Percentiles rank a stretch among this genome's conserved stretches.
These are phyloP conservation scores for Lathyrus tuberosus DNA, from an alignment of 306 rosid genomes.

Conservation along the genomic window DNA sequence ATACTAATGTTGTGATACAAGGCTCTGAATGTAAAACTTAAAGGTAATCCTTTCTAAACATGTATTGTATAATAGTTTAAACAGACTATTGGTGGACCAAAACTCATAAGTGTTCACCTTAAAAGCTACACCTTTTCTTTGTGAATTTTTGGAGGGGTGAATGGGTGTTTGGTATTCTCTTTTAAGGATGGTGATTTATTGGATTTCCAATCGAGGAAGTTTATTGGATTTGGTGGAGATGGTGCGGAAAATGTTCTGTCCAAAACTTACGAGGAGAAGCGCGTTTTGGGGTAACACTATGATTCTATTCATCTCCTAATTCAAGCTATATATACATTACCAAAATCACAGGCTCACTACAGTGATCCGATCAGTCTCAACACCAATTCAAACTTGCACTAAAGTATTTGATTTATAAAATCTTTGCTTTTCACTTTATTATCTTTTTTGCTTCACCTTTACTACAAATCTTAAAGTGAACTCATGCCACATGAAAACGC, in stretches of 20 bases:
- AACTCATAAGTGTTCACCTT: too few relatives aligned
- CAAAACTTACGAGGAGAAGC: slow-evolving; percentile 83
- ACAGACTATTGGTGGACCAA: too few relatives aligned
- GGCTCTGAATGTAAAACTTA: too few relatives aligned
- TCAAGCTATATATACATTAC: too few relatives aligned
- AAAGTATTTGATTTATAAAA: slow-evolving; percentile 19
- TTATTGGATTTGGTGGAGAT: slow-evolving; percentile 83
- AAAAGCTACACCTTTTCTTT: too few relatives aligned
- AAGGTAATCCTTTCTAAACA: too few relatives aligned
- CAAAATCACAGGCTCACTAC: neutral
- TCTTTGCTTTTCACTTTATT: slow-evolving; percentile 9
- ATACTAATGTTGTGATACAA: slow-evolving; percentile 6
- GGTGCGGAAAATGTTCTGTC: slow-evolving; percentile 84
- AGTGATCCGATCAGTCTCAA: neutral
- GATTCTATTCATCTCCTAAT: too few relatives aligned
- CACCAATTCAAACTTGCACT: neutral
- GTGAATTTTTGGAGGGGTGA: too few relatives aligned
- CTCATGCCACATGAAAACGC: neutral
- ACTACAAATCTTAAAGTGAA: slow-evolving; percentile 6
- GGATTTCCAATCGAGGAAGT: slow-evolving; percentile 61
- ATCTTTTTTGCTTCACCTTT: slow-evolving; percentile 6
- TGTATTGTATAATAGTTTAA: too few relatives aligned
- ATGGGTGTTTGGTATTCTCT: too few relatives aligned
- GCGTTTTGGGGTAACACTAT: slow-evolving; percentile 93
- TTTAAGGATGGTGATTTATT: too few relatives aligned